Conservation (phyloP, 176 grass and related monocot species). For the Ampelocalamus luodianensis region DNA sequence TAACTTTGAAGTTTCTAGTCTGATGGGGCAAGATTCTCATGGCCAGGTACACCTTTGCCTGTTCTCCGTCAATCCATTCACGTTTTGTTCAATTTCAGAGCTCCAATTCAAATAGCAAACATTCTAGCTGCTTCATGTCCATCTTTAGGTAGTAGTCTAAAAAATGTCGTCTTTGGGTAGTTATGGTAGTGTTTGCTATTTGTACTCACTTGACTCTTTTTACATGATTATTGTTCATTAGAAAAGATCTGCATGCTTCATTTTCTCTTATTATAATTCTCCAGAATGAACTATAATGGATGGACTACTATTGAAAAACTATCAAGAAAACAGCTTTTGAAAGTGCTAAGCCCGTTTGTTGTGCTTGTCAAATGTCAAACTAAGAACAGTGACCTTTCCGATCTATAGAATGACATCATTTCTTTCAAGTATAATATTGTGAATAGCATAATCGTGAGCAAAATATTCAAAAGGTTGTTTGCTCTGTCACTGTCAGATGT, state of each 20-base stretch:
- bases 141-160: neutral
- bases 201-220: neutral
- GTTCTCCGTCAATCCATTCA: neutral
- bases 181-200: neutral
- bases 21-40: conserved; percentile 67
- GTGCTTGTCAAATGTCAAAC: neutral
- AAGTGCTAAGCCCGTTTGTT: neutral
- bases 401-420: neutral
- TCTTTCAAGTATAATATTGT: neutral
- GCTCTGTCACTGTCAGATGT: conserved; percentile 52
- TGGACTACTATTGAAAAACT: neutral
- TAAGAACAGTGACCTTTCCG: neutral
- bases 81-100: conserved; percentile 5
- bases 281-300: neutral
- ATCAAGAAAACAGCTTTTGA: neutral
- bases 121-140: neutral
- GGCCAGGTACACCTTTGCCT: conserved; percentile 59
- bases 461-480: neutral
- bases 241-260: neutral
- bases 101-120: neutral
- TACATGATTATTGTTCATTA: neutral
- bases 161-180: neutral
- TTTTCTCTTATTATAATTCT: neutral
- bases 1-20: conserved; percentile 63
- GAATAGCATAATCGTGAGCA: neutral